phyloP scores from a whole-genome alignment of 2,329 filamentous ascomycete genomes.

The Pyricularia grisea region DNA sequence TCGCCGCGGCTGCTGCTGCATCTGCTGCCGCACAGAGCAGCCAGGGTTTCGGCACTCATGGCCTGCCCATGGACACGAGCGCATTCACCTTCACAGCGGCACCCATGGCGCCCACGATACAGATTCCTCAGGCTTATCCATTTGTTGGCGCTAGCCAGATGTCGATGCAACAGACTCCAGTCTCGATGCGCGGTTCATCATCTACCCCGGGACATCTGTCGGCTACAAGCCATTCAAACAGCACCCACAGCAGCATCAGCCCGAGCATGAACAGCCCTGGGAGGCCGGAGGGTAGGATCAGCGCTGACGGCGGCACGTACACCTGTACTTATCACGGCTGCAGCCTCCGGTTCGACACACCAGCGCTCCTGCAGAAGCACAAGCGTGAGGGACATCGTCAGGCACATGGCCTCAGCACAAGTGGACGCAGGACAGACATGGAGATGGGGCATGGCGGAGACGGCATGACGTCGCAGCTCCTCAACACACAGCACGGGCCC shows the following conservation, averaged over 20 bases:
- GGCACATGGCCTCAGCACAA: constrained; percentile 41
- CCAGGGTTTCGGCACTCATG: constrained; percentile 12
- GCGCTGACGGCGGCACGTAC: constrained; percentile 79
- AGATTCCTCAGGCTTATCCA: constrained; percentile 41
- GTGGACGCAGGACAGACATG: constrained; percentile 11
- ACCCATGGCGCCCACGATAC: constrained; percentile 25
- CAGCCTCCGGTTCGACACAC: constrained; percentile 78
- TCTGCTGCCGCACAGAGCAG: constrained; percentile 11
- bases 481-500: constrained; percentile 85
- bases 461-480: constrained; percentile 40
- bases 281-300: constrained; percentile 48
- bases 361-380: constrained; percentile 82
- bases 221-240: not conserved
- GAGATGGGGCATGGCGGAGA: constrained; percentile 13
- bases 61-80: constrained; percentile 12
- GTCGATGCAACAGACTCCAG: constrained; percentile 4
- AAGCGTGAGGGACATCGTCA: constrained; percentile 88
- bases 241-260: constrained; percentile 2
- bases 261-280: constrained; percentile 19
- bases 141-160: constrained; percentile 24
- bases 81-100: constrained; percentile 22
- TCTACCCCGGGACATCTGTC: constrained; percentile 9
- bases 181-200: constrained; percentile 3
- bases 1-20: not conserved
- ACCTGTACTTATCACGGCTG: constrained; percentile 95